Evolutionary conservation across 2,329 filamentous ascomycete species (phyloP), one percentile per base, ranked within the genome.

Genomic region (Colletotrichum sp.): DNA sequence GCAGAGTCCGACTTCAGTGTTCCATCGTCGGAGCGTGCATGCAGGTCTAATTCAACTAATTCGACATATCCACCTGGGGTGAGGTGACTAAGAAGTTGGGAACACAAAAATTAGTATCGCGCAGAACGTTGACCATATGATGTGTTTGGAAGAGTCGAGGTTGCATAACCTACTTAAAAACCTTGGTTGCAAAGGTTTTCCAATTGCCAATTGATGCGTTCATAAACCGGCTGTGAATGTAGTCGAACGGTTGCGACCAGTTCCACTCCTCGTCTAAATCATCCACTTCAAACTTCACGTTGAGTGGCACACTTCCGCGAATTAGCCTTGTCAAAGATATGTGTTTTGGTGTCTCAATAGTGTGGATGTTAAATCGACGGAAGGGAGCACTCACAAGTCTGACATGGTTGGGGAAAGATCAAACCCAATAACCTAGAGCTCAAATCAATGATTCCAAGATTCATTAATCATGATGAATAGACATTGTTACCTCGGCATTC

Each of bases 151-250:
- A 43, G 38, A 43, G 38, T 43, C 3, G 38, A n/a, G 5, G 38
- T 10, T 43, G 9, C 24, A 7, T 8, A 7, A 67, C 70, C 34
- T 79, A 78, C 68, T 87, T 82, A 73, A 86, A 89, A 9, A 86
- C 85, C 77, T 88, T 83, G 15, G 79, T 77, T 68, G 91, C 83
- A 28, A 92, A 82, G 13, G 80, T 81, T 2, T 84, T 85, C 81
- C 90, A 92, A 76, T 91, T 90, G 4, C 84, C 82, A 76, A 92
- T 87, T 61, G 87, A 86, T 62, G 90, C 90, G 4, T 88, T 84
- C 78, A 93, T 84, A 76, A 90, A 85, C 34, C 89, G 87, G 6
- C 88, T 88, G 80, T 92, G 91, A 76, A 93, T 89, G 78, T 89
- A 90, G 82, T 93, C 91, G 79, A 91, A 91, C 56, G 86, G 83